Conservation (phyloP, 208 protist genomes). For the Leptomonas pyrrhocoris region DNA sequence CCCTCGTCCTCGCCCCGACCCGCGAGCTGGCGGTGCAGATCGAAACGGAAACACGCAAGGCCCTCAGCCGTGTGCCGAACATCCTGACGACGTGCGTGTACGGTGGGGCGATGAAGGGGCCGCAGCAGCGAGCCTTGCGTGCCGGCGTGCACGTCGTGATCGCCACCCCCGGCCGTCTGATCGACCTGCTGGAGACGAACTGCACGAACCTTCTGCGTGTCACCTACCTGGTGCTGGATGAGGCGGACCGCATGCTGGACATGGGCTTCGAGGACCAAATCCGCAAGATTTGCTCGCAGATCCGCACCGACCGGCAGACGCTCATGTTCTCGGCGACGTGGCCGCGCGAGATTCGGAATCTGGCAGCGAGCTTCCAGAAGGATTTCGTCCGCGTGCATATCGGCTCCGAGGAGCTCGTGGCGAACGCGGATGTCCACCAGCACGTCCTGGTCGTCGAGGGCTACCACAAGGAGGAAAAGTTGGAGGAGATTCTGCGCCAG, state of each 20-base stretch:
- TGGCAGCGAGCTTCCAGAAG: constrained; percentile 90
- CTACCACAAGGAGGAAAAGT: constrained; percentile 78
- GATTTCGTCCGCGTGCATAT: constrained; percentile 93
- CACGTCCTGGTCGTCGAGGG: constrained; percentile 73
- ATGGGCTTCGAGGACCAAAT: constrained; percentile 99
- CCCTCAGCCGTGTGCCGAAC: constrained; percentile 60
- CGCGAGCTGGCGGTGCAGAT: constrained; percentile 93
- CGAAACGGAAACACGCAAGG: constrained; percentile 84
- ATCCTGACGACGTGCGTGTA: constrained; percentile 83
- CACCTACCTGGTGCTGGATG: constrained; percentile 98
- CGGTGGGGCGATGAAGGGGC: constrained; percentile 79
- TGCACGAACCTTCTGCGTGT: constrained; percentile 96
- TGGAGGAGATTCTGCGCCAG: constrained; percentile 73
- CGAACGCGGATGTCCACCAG: constrained; percentile 85
- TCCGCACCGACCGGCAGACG: constrained; percentile 96
- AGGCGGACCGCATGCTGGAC: constrained; percentile 99
- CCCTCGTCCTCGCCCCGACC: constrained; percentile 88
- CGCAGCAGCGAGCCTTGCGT: constrained; percentile 74
- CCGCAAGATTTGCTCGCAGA: constrained; percentile 93
- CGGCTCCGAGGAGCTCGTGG: constrained; percentile 87
- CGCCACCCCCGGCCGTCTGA: constrained; percentile 97
- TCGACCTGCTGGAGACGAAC: constrained; percentile 93
- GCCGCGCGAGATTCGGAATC: constrained; percentile 83
- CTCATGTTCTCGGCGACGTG: constrained; percentile 98
- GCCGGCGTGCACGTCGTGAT: constrained; percentile 88